Conservation (phyloP, 1,284 basidiomycete genomes). For the Cystobasidium slooffiae region DNA sequence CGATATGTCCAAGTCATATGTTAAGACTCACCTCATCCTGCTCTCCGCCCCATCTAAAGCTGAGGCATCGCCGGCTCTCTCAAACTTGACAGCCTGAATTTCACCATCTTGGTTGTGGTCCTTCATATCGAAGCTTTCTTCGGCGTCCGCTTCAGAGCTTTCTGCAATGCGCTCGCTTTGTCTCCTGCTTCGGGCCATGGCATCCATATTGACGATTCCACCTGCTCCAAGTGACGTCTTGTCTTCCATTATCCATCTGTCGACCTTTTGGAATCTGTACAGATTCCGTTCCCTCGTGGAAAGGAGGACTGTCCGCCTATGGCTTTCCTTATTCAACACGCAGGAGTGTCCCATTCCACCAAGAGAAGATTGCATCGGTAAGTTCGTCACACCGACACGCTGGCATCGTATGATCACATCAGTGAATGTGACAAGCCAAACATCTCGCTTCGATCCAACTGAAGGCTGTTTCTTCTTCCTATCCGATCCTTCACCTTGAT, state of each 20-base stretch:
- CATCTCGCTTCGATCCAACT: constrained; percentile 66
- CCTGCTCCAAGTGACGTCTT: constrained; percentile 17
- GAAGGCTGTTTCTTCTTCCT: constrained; percentile 47
- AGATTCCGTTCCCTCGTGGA: constrained; percentile 28
- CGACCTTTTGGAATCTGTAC: constrained; percentile 29
- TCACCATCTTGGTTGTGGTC: no score
- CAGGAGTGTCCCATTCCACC: not conserved
- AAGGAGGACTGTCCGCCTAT: not conserved
- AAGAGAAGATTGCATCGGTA: constrained; percentile 61
- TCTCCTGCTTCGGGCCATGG: constrained; percentile 22
- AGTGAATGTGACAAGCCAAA: constrained; percentile 93
- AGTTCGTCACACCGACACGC: constrained; percentile 80
- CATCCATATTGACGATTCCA: constrained; percentile 39
- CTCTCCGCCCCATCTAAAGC: constrained; percentile 10
- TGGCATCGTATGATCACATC: constrained; percentile 93
- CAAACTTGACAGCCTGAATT: constrained; percentile 19
- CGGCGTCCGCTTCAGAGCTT: not conserved
- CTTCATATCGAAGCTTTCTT: not conserved
- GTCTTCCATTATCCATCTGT: constrained; percentile 38
- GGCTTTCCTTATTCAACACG: not conserved
- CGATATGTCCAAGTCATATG: not conserved
- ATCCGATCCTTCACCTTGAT: constrained; percentile 59
- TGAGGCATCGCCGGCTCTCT: not conserved
- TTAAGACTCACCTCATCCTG: constrained; percentile 33
- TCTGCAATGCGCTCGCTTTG: not conserved